A percentile compares a stretch with the other conserved stretches of the same genome.
Conservation (phyloP, 2,329 filamentous ascomycete species). For the Dactylellina parvicollis region DNA sequence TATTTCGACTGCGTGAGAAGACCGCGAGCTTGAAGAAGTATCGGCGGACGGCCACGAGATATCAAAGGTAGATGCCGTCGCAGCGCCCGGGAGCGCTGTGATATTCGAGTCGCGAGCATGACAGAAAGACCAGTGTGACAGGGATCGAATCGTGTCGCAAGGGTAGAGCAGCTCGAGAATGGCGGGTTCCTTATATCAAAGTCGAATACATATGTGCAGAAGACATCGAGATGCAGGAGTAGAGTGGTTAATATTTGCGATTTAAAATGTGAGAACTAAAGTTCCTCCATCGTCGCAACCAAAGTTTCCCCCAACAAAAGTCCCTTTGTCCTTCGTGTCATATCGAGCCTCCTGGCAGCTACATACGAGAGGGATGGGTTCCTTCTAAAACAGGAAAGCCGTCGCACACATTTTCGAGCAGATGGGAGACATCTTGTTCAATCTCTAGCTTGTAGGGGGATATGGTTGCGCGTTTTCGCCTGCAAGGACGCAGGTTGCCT, state of each 20-base stretch:
- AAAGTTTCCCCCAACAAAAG: neutral
- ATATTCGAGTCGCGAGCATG: conserved; percentile 31
- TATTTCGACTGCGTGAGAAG: conserved; percentile 43
- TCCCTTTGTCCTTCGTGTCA: conserved; percentile 6
- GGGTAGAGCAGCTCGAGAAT: too few relatives aligned
- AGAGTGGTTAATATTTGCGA: neutral
- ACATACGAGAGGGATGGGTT: neutral
- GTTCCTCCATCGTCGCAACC: neutral
- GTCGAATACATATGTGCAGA: too few relatives aligned
- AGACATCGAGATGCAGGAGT: neutral
- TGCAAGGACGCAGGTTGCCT: neutral
- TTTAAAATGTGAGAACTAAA: neutral
- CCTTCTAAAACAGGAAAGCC: conserved; percentile 38
- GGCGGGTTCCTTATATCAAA: too few relatives aligned
- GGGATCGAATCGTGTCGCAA: too few relatives aligned
- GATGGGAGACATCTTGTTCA: neutral
- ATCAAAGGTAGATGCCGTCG: neutral
- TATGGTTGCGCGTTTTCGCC: neutral
- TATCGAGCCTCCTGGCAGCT: neutral
- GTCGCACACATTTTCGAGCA: conserved; percentile 21
- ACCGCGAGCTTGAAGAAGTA: conserved; percentile 4
- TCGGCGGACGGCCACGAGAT: conserved; percentile 1
- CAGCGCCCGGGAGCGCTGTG: conserved; percentile 7
- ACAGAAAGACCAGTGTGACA: neutral
- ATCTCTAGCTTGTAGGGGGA: neutral